A percentile compares a stretch with the other conserved stretches of the same genome.
Conservation (phyloP, 257 asterid genomes). For the Ilex aquifolium region DNA sequence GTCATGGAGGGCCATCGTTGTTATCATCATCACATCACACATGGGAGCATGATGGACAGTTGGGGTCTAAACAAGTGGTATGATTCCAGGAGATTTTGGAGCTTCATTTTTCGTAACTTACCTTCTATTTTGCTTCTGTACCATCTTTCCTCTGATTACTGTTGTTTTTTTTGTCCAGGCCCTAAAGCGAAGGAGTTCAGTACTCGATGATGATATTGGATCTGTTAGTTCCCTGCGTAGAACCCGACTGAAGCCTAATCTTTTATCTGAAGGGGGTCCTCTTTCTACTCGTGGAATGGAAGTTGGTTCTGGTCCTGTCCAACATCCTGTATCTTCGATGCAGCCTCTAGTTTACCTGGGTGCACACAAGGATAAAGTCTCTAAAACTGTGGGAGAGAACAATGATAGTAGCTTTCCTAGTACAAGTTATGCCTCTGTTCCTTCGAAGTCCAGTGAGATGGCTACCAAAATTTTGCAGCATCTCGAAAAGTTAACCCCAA, state of each 20-base stretch:
- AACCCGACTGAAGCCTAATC: slow-evolving; percentile 65
- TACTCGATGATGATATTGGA: slow-evolving; percentile 65
- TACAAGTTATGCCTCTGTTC: slow-evolving; percentile 48
- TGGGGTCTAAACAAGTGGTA: slow-evolving; percentile 43
- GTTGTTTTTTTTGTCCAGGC: slow-evolving; percentile 33
- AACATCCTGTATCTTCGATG: slow-evolving; percentile 14
- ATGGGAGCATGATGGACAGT: slow-evolving; percentile 29
- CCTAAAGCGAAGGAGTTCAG: slow-evolving; percentile 76
- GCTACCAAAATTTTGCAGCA: slow-evolving; percentile 84
- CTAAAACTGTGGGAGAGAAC: slow-evolving; percentile 34
- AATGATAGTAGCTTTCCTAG: slow-evolving; percentile 37
- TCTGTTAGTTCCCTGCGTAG: slow-evolving; percentile 76
- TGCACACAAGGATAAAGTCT: slow-evolving; percentile 21
- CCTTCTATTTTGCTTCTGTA: not conserved
- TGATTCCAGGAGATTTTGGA: slow-evolving; percentile 4
- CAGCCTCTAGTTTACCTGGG: slow-evolving; percentile 31
- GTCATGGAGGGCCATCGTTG: slow-evolving; percentile 38
- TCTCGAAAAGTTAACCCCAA: slow-evolving; percentile 67
- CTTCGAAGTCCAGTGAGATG: slow-evolving; percentile 60
- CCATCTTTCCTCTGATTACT: no score
- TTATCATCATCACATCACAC: slow-evolving; percentile 27
- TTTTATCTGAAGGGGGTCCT: slow-evolving; percentile 31
- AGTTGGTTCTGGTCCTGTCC: slow-evolving; percentile 33
- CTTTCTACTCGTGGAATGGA: slow-evolving; percentile 29
- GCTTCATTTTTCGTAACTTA: slow-evolving; percentile 1